These are phyloP conservation scores for Thermoascus crustaceus DNA, from an alignment of 2,329 filamentous ascomycete species.

Conservation along the genomic window DNA sequence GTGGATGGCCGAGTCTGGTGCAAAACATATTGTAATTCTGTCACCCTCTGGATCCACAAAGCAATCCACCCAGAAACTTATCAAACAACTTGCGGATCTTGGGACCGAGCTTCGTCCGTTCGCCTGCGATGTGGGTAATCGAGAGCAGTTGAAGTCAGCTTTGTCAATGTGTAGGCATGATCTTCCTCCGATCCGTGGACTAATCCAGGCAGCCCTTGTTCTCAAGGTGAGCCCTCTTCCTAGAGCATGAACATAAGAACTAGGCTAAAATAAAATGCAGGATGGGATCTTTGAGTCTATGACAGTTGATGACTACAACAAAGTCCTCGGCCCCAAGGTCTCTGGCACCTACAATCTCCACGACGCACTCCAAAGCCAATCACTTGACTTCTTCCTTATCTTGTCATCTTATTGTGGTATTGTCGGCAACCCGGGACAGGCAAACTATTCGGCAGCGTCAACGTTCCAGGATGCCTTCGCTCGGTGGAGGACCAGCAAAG, in stretches of 20 bases:
- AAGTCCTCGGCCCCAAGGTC: conserved; percentile 1
- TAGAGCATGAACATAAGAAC: not conserved
- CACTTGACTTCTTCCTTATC: conserved; percentile 11
- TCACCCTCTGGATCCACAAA: conserved; percentile 6
- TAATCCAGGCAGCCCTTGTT: not conserved
- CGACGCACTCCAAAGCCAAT: conserved; percentile 5
- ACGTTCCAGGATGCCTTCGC: conserved; percentile 8
- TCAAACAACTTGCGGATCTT: not conserved
- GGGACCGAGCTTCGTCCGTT: not conserved
- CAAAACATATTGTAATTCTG: conserved; percentile 21
- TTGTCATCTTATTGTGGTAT: conserved; percentile 7
- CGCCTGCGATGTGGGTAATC: not conserved
- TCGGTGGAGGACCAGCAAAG: conserved; percentile 3
- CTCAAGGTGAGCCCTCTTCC: not conserved
- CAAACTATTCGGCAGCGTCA: conserved; percentile 9
- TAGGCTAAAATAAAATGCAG: conserved; percentile 20
- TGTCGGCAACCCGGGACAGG: conserved; percentile 9
- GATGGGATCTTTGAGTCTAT: conserved; percentile 22
- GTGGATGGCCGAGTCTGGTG: conserved; percentile 23
- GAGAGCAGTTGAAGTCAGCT: not conserved
- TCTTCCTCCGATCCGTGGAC: not conserved
- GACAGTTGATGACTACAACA: conserved; percentile 3
- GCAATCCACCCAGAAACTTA: not conserved
- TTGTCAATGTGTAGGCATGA: not conserved
- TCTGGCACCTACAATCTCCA: conserved; percentile 8